phyloP scores from a whole-genome alignment of 2,329 filamentous ascomycete species.

The Hymenoscyphus salicellus region DNA sequence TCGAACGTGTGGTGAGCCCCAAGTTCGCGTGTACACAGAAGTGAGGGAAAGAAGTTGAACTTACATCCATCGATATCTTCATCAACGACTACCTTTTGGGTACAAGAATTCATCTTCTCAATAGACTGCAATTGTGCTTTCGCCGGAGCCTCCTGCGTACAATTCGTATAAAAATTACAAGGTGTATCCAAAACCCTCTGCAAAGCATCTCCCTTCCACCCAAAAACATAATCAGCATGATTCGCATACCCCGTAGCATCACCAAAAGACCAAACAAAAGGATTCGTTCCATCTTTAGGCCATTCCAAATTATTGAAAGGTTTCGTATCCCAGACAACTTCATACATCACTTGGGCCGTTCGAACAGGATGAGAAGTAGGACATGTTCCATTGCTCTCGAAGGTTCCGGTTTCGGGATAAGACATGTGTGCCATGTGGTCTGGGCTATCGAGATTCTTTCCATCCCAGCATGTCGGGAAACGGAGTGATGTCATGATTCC shows the following conservation, averaged over 20 bases:
- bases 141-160: conserved; percentile 27
- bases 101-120: conserved; percentile 47
- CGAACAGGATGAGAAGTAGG: conserved; percentile 20
- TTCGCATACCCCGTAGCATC: conserved; percentile 47
- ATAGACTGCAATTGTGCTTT: conserved; percentile 39
- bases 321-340: conserved; percentile 47
- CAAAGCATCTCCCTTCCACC: conserved; percentile 48
- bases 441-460: conserved; percentile 25
- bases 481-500: conserved; percentile 36
- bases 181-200: conserved; percentile 48
- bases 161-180: conserved; percentile 45
- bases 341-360: conserved; percentile 36
- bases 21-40: background rate
- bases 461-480: conserved; percentile 34
- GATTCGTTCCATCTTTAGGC: conserved; percentile 44
- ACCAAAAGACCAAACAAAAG: conserved; percentile 43
- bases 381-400: conserved; percentile 19
- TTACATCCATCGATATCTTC: conserved; percentile 51
- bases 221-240: conserved; percentile 52
- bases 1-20: background rate
- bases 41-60: conserved; percentile 24
- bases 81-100: conserved; percentile 45
- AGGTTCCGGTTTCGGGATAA: conserved; percentile 21
- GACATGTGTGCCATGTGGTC: conserved; percentile 25
- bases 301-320: conserved; percentile 43